These are phyloP conservation scores for Saccharomycopsis sp. DNA, from an alignment of 805 yeast genomes.

Conservation along the genomic window DNA sequence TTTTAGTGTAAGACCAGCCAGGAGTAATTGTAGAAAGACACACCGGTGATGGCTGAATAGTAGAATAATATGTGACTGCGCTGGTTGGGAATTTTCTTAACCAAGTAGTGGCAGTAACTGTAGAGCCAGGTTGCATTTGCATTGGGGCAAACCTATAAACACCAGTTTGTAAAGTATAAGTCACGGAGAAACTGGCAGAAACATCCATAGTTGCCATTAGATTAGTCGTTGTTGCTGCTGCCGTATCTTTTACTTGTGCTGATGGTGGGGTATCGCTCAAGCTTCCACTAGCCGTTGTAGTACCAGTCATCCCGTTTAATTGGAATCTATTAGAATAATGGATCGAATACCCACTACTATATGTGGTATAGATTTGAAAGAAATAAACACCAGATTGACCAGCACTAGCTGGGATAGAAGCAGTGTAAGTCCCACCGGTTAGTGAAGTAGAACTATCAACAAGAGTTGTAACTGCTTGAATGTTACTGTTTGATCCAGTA, in stretches of 20 bases:
- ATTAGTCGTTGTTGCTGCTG: slow-evolving; percentile 33
- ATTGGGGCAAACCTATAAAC: slow-evolving; percentile 78
- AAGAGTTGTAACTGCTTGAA: slow-evolving; percentile 34
- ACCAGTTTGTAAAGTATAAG: slow-evolving; percentile 79
- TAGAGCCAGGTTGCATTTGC: slow-evolving; percentile 81
- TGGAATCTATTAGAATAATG: slow-evolving; percentile 64
- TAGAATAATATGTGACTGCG: slow-evolving; percentile 52
- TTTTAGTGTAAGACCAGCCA: slow-evolving; percentile 70
- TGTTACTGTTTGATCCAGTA: slow-evolving; percentile 53
- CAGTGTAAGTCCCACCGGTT: slow-evolving; percentile 32
- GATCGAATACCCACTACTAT: slow-evolving; percentile 42
- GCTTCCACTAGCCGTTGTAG: slow-evolving; percentile 41
- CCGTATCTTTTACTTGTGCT: slow-evolving; percentile 29
- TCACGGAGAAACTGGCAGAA: slow-evolving; percentile 51
- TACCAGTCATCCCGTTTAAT: slow-evolving; percentile 68
- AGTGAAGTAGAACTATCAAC: slow-evolving; percentile 28
- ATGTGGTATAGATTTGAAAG: slow-evolving; percentile 56
- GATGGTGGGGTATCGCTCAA: slow-evolving; percentile 37
- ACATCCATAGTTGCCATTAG: slow-evolving; percentile 36
- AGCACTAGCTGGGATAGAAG: slow-evolving; percentile 34
- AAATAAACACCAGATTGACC: slow-evolving; percentile 65
- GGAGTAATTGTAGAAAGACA: slow-evolving; percentile 68
- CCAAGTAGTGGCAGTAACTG: slow-evolving; percentile 62
- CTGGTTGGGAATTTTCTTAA: slow-evolving; percentile 61
- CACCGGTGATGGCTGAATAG: slow-evolving; percentile 27